These are phyloP conservation scores for Gremmenia infestans DNA, from an alignment of 2,329 filamentous ascomycete species.

Conservation along the genomic window DNA sequence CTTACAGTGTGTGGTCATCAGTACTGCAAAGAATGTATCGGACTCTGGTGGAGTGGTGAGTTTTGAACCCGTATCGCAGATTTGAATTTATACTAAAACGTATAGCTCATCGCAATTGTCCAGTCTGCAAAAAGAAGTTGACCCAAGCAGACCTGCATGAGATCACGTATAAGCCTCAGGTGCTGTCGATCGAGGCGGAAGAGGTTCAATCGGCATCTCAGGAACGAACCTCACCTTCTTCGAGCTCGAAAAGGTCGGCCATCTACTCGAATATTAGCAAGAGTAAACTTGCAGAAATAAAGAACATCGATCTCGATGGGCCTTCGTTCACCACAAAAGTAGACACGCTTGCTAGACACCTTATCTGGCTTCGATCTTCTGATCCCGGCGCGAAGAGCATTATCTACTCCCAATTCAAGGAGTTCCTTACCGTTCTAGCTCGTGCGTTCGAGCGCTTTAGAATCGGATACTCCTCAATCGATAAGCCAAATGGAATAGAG, in stretches of 20 bases:
- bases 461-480: constrained; percentile 70
- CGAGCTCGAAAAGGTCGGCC: constrained; percentile 28
- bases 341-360: constrained; percentile 73
- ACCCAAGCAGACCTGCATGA: constrained; percentile 68
- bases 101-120: constrained; percentile 65
- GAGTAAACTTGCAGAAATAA: constrained; percentile 71
- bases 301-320: constrained; percentile 68
- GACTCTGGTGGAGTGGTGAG: constrained; percentile 61
- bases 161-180: constrained; percentile 75
- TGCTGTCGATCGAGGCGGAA: constrained; percentile 63
- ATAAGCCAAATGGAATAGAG: constrained; percentile 62
- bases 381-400: constrained; percentile 88
- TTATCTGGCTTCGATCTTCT: constrained; percentile 77
- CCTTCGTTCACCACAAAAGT: constrained; percentile 86
- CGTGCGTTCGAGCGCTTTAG: constrained; percentile 65
- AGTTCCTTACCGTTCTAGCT: constrained; percentile 71
- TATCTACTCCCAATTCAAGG: constrained; percentile 87
- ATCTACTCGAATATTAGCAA: constrained; percentile 78
- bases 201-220: constrained; percentile 32
- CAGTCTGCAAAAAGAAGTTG: constrained; percentile 73
- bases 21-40: constrained; percentile 86
- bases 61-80: neutral
- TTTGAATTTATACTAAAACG: neutral
- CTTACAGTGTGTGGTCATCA: constrained; percentile 87
- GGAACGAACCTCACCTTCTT: constrained; percentile 20